Conservation (phyloP, 805 yeast species). For the Lipomyces spencermartinsiae region DNA sequence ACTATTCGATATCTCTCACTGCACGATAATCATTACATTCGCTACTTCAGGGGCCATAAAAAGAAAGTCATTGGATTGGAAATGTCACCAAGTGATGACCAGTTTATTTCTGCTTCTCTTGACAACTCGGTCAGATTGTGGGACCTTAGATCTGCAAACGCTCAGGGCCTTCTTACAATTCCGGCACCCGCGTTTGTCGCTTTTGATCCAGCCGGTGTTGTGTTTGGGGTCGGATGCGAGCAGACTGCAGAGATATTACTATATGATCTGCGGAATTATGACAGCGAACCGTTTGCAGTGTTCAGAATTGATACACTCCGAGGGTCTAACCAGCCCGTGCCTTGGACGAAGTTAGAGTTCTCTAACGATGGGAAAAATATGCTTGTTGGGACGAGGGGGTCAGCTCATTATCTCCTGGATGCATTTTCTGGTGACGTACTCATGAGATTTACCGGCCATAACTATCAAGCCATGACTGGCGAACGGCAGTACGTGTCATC, state of each 20-base stretch:
- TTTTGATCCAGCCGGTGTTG: constrained; percentile 83
- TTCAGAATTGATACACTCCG: constrained; percentile 49
- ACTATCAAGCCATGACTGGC: constrained; percentile 51
- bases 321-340: constrained; percentile 30
- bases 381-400: constrained; percentile 62
- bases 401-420: constrained; percentile 68
- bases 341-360: constrained; percentile 75
- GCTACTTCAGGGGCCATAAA: constrained; percentile 89
- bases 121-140: constrained; percentile 86
- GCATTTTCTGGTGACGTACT: constrained; percentile 67
- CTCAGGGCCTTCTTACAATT: constrained; percentile 66
- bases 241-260: constrained; percentile 56
- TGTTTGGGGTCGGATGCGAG: constrained; percentile 71
- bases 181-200: constrained; percentile 65
- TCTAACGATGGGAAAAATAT: constrained; percentile 76
- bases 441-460: constrained; percentile 56
- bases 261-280: constrained; percentile 66
- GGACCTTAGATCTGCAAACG: constrained; percentile 76
- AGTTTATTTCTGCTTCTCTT: constrained; percentile 67
- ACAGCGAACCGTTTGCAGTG: constrained; percentile 61
- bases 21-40: constrained; percentile 75
- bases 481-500: constrained; percentile 50
- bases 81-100: constrained; percentile 71
- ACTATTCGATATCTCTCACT: constrained; percentile 73
- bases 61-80: constrained; percentile 75